These are phyloP conservation scores for Arabidopsis lyrata DNA, from an alignment of 441 rosid genomes.

Conservation along the genomic window DNA sequence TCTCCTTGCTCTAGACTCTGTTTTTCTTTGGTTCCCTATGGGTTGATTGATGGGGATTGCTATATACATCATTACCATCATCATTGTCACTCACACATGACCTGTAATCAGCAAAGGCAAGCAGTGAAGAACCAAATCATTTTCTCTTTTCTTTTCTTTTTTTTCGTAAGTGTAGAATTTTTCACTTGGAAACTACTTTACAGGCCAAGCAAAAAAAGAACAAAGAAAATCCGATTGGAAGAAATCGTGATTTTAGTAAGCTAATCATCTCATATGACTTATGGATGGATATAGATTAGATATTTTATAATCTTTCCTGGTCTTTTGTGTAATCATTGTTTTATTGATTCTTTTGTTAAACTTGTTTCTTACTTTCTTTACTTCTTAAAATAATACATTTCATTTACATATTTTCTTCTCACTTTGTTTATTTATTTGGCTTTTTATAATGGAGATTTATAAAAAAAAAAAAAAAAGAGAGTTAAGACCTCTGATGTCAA, in stretches of 20 bases:
- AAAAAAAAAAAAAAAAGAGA: too few species aligned
- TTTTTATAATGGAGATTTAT: too few species aligned
- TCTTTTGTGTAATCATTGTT: conserved; percentile 41
- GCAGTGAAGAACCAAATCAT: conserved; percentile 23
- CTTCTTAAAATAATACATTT: conserved; percentile 33
- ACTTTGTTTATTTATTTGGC: not conserved
- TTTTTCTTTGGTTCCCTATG: conserved; percentile 51
- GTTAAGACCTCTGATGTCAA: not conserved
- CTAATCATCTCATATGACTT: conserved; percentile 32
- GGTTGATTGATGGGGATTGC: conserved; percentile 34
- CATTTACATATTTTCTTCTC: not conserved
- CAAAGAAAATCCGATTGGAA: conserved; percentile 42
- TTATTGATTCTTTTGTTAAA: conserved; percentile 42
- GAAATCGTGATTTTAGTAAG: conserved; percentile 46
- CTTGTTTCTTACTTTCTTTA: conserved; percentile 28
- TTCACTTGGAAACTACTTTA: conserved; percentile 34
- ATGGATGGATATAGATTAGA: conserved; percentile 43
- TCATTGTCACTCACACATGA: conserved; percentile 12
- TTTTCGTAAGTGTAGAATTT: conserved; percentile 26
- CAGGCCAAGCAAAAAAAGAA: conserved; percentile 32
- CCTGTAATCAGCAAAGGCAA: conserved; percentile 30
- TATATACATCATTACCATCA: conserved; percentile 19
- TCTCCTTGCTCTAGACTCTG: conserved; percentile 46
- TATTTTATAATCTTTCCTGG: conserved; percentile 32
- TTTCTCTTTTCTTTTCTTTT: not conserved